Evolutionary conservation across 306 rosid genomes (phyloP), one percentile per base, ranked within the genome.

Genomic region (Castanospermum australe): DNA sequence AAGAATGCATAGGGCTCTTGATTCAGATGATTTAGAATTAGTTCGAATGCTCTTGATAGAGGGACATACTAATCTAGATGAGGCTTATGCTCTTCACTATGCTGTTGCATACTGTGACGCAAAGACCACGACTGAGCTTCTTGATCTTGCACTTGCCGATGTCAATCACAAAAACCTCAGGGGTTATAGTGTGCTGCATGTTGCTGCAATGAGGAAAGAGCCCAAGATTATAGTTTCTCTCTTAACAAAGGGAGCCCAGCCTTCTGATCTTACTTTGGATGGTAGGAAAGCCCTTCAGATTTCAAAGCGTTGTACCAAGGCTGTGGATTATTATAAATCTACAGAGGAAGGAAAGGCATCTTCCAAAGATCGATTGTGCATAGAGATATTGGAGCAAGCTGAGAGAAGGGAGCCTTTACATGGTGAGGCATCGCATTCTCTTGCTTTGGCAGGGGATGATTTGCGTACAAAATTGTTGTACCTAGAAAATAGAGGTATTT

Each of bases 371-470:
- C 60, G 87, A 7, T 84, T 87, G 75, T 91, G 92, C 50, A 81
- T 88, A 65, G 92, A 91, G 90, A 88, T 86, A 78, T 67, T 91
- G 84, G 97, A 91, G 84, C 94, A 91, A 78, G 97, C 89, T 36
- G 94, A 91, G 86, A 86, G 91, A 65, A 88, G 97, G 80, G 94
- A 84, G 62, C 87, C 91, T 38, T 63, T 85, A 28, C 85, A 83
- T 2, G 97, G 97, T 8, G 97, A 91, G 69, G 92, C 97, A 5
- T 84, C 91, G 9, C 84, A 73, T 77, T 91, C 90, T 35, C 97
- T 91, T 55, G 92, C 93, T 9, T 70, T 84, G 88, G 92, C 93
- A 2, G 93, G 90, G 4, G 92, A 91, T 63, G 93, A 91, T 74
- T 81, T 91, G 17, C 85, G 88, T 12, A 84, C 71, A 88, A 92